Evolutionary conservation across 1,284 basidiomycete genomes (phyloP).

Genomic region (Ceratobasidium sp.): DNA sequence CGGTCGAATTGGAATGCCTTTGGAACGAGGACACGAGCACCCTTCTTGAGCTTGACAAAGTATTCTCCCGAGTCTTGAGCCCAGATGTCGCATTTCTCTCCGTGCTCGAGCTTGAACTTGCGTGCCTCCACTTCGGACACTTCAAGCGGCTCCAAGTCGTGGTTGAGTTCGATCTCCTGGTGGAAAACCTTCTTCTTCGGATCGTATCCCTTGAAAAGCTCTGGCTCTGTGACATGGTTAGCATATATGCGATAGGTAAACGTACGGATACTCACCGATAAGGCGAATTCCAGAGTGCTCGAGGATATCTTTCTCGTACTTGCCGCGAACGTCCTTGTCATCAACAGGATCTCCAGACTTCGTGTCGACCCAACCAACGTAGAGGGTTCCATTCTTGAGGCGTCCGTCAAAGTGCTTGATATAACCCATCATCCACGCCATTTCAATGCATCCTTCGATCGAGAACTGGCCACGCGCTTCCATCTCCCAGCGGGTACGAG

Average conservation of each 20-base stretch:
- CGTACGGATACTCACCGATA: slow-evolving; percentile 68
- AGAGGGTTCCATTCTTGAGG: slow-evolving; percentile 87
- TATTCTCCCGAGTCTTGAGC: slow-evolving; percentile 87
- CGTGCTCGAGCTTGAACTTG: slow-evolving; percentile 97
- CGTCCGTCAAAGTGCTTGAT: slow-evolving; percentile 99
- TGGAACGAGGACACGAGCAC: slow-evolving; percentile 90
- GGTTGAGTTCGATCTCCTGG: slow-evolving; percentile 95
- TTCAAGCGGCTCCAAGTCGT: slow-evolving; percentile 96
- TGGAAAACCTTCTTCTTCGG: slow-evolving; percentile 97
- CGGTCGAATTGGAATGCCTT: slow-evolving; percentile 97
- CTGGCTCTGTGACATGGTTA: slow-evolving; percentile 72
- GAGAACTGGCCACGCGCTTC: slow-evolving; percentile 92
- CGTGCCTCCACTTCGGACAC: slow-evolving; percentile 88
- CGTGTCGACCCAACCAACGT: slow-evolving; percentile 98
- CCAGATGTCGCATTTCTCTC: slow-evolving; percentile 96
- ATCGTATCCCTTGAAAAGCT: slow-evolving; percentile 96
- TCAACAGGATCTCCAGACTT: slow-evolving; percentile 97
- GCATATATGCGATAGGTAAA: slow-evolving; percentile 21
- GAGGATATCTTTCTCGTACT: slow-evolving; percentile 94
- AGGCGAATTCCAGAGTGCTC: slow-evolving; percentile 93
- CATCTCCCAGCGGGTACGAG: slow-evolving; percentile 99
- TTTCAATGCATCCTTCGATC: slow-evolving; percentile 97
- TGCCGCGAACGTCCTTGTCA: slow-evolving; percentile 93
- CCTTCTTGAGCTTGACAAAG: slow-evolving; percentile 99
- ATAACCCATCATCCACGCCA: slow-evolving; percentile 99